phyloP scores from a whole-genome alignment of 805 yeast species.

The Myxozyma melibiosi region DNA sequence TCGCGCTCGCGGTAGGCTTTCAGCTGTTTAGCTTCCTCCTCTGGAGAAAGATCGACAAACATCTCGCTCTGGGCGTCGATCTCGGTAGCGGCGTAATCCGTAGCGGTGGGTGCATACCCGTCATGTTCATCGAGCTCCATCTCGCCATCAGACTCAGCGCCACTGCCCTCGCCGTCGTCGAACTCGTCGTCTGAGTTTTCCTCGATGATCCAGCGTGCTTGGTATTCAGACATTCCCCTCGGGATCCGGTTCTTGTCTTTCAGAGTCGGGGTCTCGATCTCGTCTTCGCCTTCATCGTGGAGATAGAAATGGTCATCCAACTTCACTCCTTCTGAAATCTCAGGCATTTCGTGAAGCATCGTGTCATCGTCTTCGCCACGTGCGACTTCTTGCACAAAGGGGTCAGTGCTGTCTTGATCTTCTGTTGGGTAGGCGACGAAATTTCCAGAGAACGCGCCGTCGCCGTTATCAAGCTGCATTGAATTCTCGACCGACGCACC shows the following conservation, averaged over 20 bases:
- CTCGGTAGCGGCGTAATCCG: slow-evolving; percentile 51
- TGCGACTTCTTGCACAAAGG: slow-evolving; percentile 30
- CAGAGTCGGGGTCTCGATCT: slow-evolving; percentile 32
- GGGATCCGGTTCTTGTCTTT: slow-evolving; percentile 53
- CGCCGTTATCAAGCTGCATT: slow-evolving; percentile 37
- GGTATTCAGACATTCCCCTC: slow-evolving; percentile 74
- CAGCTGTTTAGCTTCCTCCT: slow-evolving; percentile 81
- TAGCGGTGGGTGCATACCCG: slow-evolving; percentile 19
- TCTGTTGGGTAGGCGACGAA: slow-evolving; percentile 38
- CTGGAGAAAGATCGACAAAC: slow-evolving; percentile 73
- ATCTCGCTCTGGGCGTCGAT: slow-evolving; percentile 53
- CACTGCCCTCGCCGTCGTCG: slow-evolving; percentile 3
- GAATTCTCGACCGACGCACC: slow-evolving; percentile 38
- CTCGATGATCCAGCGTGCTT: slow-evolving; percentile 66
- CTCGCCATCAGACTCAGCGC: slow-evolving; percentile 9
- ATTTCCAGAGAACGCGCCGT: slow-evolving; percentile 1
- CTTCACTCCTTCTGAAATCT: slow-evolving; percentile 49
- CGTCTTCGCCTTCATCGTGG: slow-evolving; percentile 41
- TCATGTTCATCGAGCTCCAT: slow-evolving; percentile 18
- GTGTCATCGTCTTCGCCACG: slow-evolving; percentile 36
- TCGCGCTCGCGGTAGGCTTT: slow-evolving; percentile 75
- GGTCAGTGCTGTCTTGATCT: slow-evolving; percentile 39
- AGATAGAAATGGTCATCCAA: slow-evolving; percentile 62
- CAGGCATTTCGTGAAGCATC: slow-evolving; percentile 41
- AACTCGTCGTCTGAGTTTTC: slow-evolving; percentile 47